Conservation (phyloP, 352 stramenopile species). For the Phytopythium oedochilum region DNA sequence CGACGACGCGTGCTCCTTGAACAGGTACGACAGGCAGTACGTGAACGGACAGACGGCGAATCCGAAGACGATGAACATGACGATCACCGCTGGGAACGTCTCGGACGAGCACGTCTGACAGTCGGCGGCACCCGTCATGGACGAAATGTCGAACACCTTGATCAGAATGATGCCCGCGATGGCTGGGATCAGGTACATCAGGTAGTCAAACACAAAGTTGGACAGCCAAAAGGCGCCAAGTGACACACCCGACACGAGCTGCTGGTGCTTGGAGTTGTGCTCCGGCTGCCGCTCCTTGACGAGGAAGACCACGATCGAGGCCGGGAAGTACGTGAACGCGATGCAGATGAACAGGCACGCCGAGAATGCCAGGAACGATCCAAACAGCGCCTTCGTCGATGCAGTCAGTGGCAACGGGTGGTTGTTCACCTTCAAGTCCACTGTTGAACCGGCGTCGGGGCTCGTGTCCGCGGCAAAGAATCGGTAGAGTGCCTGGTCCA, state of each 20-base stretch:
- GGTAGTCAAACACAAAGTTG: slow-evolving; percentile 92
- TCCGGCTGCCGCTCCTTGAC: slow-evolving; percentile 89
- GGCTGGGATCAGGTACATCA: slow-evolving; percentile 87
- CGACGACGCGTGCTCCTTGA: slow-evolving; percentile 38
- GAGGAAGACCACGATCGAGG: slow-evolving; percentile 91
- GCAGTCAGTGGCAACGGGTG: slow-evolving; percentile 52
- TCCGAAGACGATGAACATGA: slow-evolving; percentile 56
- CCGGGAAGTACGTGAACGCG: slow-evolving; percentile 86
- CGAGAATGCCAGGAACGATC: slow-evolving; percentile 59
- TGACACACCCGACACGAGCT: slow-evolving; percentile 91
- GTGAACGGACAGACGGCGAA: slow-evolving; percentile 52
- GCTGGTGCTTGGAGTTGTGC: slow-evolving; percentile 94
- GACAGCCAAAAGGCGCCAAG: slow-evolving; percentile 93
- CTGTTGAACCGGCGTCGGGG: slow-evolving; percentile 6
- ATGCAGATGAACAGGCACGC: slow-evolving; percentile 84
- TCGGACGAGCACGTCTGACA: slow-evolving; percentile 39
- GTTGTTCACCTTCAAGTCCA: slow-evolving; percentile 46
- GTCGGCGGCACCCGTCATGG: slow-evolving; percentile 35
- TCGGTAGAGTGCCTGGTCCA: slow-evolving; percentile 57
- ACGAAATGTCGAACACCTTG: slow-evolving; percentile 35
- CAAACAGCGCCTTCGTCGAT: slow-evolving; percentile 39
- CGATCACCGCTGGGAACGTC: slow-evolving; percentile 43
- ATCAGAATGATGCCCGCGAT: slow-evolving; percentile 37
- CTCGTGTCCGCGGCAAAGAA: slow-evolving; percentile 41
- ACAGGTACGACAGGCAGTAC: slow-evolving; percentile 57